Evolutionary conservation across 805 yeast species (phyloP).

Genomic region (Kregervanrija delftensis): DNA sequence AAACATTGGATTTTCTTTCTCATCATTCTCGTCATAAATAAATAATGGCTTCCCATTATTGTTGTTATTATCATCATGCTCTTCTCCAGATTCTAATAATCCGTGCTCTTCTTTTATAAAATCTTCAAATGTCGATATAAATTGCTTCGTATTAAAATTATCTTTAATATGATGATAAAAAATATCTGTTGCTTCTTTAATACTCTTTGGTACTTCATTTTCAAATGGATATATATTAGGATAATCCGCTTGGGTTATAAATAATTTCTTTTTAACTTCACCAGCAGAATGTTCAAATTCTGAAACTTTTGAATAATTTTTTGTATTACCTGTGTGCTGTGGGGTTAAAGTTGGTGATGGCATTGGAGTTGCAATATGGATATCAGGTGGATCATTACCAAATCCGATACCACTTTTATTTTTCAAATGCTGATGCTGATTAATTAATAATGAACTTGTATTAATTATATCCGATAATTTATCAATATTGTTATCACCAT

Average conservation of each 20-base stretch:
- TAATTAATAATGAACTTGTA: constrained; percentile 23
- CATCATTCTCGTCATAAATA: constrained; percentile 22
- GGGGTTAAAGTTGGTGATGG: constrained; percentile 74
- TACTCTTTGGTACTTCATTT: constrained; percentile 57
- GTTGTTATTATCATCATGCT: constrained; percentile 29
- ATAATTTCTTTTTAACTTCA: constrained; percentile 27
- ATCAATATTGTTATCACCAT: constrained; percentile 26
- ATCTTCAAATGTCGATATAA: constrained; percentile 63
- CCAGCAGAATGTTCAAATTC: constrained; percentile 25
- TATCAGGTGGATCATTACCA: constrained; percentile 25
- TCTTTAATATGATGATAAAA: constrained; percentile 56
- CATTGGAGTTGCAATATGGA: constrained; percentile 81
- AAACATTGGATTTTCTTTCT: constrained; percentile 30
- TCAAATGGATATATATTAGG: constrained; percentile 27
- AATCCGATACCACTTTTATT: constrained; percentile 4
- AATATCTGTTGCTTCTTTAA: constrained; percentile 71
- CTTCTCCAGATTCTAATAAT: constrained; percentile 22
- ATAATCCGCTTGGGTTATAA: constrained; percentile 26
- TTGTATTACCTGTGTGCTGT: constrained; percentile 25
- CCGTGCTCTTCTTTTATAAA: constrained; percentile 61
- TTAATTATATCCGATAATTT: constrained; percentile 17
- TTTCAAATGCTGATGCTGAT: constrained; percentile 26
- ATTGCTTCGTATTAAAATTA: constrained; percentile 60
- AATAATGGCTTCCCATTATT: constrained; percentile 6
- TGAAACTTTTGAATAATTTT: constrained; percentile 19